Evolutionary conservation across 495 filamentous ascomycete species (phyloP), one percentile per base, ranked within the genome.

Genomic region (Immersiella caudata): DNA sequence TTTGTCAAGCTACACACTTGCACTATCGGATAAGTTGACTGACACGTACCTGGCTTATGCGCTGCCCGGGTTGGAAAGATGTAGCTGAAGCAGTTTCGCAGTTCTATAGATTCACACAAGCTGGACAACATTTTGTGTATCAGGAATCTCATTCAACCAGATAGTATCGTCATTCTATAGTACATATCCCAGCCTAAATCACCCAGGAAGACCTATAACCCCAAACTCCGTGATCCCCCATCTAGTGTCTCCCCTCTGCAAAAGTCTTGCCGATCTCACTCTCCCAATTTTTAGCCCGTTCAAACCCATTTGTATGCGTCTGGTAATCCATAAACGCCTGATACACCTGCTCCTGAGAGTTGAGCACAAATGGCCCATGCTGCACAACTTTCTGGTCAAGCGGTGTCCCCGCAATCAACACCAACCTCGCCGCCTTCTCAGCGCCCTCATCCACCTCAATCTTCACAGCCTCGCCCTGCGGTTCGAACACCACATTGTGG

Each of bases 351-450:
- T 97, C 93, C 72, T 93, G 83, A 12, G 85, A 86, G 40, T 83
- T 97, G 67, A 97, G 73, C 16, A 99, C 95, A 76, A 99, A 99
- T 1, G 94, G 94, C 0, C 94, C 94, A 76, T 99, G 97, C 84
- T 99, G 94, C 26, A 97, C 91, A 22, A 99, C 90, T 62, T 91
- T 89, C 78, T 99, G 94, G 74, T 97, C 89, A 16, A 97, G 83
- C 18, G 93, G 91, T 72, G 92, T 86, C 1, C 94, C 94, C 0
- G 94, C 92, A 40, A 97, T 83, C 49, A 98, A 81, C 5, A 98
- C 84, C 73, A 97, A 91, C 35, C 89, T 82, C 0, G 85, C 83
- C 60, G 86, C 85, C 66, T 85, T 81, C 68, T 88, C 87, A 4
- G 90, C 92, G 66, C 82, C 86, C 40, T 86, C 87, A 18, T 87